phyloP scores from a whole-genome alignment of 257 asterid species.

The Cinchona pubescens region DNA sequence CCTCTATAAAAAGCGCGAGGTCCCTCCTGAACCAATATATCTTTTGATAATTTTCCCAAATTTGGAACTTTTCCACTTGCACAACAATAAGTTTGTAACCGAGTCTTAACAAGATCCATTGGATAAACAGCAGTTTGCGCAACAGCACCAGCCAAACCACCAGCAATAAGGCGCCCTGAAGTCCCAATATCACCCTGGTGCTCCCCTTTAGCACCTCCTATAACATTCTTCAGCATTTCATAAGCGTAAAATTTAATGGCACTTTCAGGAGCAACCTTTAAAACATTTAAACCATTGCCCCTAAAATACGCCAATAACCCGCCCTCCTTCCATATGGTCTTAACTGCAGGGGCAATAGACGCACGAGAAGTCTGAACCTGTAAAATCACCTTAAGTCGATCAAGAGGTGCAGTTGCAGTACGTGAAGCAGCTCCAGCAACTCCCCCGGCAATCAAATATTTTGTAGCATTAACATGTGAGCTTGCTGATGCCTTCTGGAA shows the following conservation, averaged over 20 bases:
- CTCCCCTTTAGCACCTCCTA: conserved; percentile 48
- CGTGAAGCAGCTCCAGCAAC: conserved; percentile 99
- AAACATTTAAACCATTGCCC: conserved; percentile 86
- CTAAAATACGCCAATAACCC: conserved; percentile 68
- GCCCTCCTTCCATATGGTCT: conserved; percentile 72
- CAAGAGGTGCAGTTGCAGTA: conserved; percentile 93
- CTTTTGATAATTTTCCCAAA: conserved; percentile 65
- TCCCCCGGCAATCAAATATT: conserved; percentile 89
- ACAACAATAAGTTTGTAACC: conserved; percentile 72
- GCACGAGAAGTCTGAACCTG: conserved; percentile 88
- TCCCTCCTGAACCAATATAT: conserved; percentile 84
- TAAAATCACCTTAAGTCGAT: conserved; percentile 78
- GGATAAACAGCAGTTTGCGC: conserved; percentile 96
- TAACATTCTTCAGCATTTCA: conserved; percentile 62
- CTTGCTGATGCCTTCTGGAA: conserved; percentile 92
- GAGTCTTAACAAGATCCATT: conserved; percentile 95
- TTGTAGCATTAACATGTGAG: conserved; percentile 77
- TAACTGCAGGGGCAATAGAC: conserved; percentile 58
- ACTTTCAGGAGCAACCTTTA: conserved; percentile 98
- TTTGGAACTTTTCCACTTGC: conserved; percentile 69
- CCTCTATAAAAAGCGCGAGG: conserved; percentile 96
- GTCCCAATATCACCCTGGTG: conserved; percentile 62
- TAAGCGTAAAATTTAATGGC: conserved; percentile 90
- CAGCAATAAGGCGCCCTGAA: conserved; percentile 67
- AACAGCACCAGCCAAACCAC: conserved; percentile 98